Base-by-base conservation (phyloP, 331 rosid genomes). In the Erythrophleum ivorense region DNA sequence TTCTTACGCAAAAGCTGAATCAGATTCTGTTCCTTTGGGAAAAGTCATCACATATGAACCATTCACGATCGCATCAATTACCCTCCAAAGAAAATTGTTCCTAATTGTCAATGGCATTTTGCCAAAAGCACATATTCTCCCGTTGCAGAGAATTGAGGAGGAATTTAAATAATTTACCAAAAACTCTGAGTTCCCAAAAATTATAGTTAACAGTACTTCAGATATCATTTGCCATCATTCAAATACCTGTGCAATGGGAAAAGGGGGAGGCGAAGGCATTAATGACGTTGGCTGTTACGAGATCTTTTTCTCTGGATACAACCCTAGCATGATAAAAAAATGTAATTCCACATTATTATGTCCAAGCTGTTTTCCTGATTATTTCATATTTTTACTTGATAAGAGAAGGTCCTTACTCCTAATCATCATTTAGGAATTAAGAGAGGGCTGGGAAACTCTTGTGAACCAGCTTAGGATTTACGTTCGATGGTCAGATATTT, bases 21-120 rank as follows among this genome's bases (percentile, higher is more conserved):
- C 69, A 55, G 75, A 80, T 83, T 83, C 89, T 13, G 49, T 48
- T 21, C 40, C 75, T 83, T 76, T 55, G 13, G 38, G 53, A 64
- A 79, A 80, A 74, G 78, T 45, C 80, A 57, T 76, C 24, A 75
- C 72, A 76, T 63, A 58, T 63, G 63, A 79, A 64, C 82, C 84
- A 76, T 19, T 52, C 65, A 54, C 41, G 10, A 71, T 63, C 59
- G 13, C 70, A 9, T 70, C 86, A 71, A 46, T 29, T 54, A 36
- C 77, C 50, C 70, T 3, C 18, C 50, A 50, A 59, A 34, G 79
- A 45, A 82, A 71, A 62, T 13, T 76, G 78, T 41, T 71, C 64
- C 80, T 9, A 49, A 33, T 73, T 46, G 65, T 78, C 19, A 55
- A 19, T 52, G 54, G n/a, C 84, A 24, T 76, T 75, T 63, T 79